Conservation (phyloP, 2,329 filamentous ascomycete species). For the Epichloe gansuensis region DNA sequence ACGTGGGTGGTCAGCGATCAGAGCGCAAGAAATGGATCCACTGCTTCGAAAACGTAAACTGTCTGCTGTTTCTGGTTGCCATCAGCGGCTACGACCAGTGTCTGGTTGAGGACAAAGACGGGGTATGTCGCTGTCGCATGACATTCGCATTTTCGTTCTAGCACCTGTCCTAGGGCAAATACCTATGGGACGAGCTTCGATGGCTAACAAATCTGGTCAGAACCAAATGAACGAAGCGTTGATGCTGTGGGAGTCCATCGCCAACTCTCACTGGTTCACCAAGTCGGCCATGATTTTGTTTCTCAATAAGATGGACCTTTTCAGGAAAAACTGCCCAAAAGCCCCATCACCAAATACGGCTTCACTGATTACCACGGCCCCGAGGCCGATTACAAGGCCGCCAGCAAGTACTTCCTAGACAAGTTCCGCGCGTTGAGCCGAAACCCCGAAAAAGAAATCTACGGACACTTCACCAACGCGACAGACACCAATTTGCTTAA, state of each 20-base stretch:
- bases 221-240: slow-evolving; percentile 88
- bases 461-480: slow-evolving; percentile 50
- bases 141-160: background rate
- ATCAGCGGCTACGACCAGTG: slow-evolving; percentile 97
- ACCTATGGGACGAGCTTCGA: background rate
- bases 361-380: slow-evolving; percentile 72
- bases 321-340: slow-evolving; percentile 62
- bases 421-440: slow-evolving; percentile 69
- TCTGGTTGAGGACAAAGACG: slow-evolving; percentile 89
- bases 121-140: slow-evolving; percentile 44
- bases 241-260: slow-evolving; percentile 78
- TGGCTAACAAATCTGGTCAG: slow-evolving; percentile 28
- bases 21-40: slow-evolving; percentile 99
- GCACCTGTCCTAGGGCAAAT: background rate
- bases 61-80: slow-evolving; percentile 83
- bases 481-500: slow-evolving; percentile 65
- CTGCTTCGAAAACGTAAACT: slow-evolving; percentile 92
- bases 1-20: slow-evolving; percentile 88
- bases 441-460: slow-evolving; percentile 51
- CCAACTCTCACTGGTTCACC: slow-evolving; percentile 78
- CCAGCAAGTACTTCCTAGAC: slow-evolving; percentile 71
- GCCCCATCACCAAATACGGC: slow-evolving; percentile 59
- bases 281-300: slow-evolving; percentile 74
- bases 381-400: slow-evolving; percentile 58
- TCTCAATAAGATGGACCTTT: slow-evolving; percentile 80